These are phyloP conservation scores for Xylariaceae sp. DNA, from an alignment of 2,329 filamentous ascomycete genomes.

Conservation along the genomic window DNA sequence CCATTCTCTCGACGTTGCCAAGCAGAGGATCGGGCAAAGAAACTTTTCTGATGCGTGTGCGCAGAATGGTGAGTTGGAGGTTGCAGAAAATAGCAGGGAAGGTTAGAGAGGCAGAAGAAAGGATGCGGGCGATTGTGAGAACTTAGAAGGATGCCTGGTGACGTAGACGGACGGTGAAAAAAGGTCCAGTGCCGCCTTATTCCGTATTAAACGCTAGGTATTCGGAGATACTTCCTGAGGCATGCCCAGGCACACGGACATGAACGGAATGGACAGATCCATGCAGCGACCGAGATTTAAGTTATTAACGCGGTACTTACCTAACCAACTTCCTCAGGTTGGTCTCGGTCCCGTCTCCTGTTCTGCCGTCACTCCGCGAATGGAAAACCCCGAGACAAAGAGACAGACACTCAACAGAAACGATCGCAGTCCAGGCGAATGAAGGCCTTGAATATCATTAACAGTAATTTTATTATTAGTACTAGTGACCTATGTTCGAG, in stretches of 20 bases:
- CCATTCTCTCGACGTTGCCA: conserved; percentile 35
- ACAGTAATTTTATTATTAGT: conserved; percentile 6
- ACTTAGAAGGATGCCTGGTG: too few species aligned
- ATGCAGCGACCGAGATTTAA: background rate
- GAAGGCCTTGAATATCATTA: background rate
- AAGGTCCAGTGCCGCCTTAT: too few species aligned
- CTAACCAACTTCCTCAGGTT: background rate
- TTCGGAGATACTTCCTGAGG: too few species aligned
- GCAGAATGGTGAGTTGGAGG: too few species aligned
- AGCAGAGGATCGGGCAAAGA: too few species aligned
- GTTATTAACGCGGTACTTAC: background rate
- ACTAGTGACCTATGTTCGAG: background rate
- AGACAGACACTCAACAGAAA: background rate
- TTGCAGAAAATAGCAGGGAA: too few species aligned
- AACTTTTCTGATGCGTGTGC: too few species aligned
- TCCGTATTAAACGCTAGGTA: too few species aligned
- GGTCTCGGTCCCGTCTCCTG: background rate
- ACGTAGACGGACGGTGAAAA: too few species aligned
- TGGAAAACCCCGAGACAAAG: background rate
- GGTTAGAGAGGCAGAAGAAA: background rate
- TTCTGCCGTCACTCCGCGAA: background rate
- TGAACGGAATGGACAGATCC: background rate
- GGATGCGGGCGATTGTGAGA: too few species aligned
- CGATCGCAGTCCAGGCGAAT: background rate
- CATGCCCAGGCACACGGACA: too few species aligned